Base-by-base conservation (phyloP, 495 filamentous ascomycete genomes). In the Cudoniella acicularis region DNA sequence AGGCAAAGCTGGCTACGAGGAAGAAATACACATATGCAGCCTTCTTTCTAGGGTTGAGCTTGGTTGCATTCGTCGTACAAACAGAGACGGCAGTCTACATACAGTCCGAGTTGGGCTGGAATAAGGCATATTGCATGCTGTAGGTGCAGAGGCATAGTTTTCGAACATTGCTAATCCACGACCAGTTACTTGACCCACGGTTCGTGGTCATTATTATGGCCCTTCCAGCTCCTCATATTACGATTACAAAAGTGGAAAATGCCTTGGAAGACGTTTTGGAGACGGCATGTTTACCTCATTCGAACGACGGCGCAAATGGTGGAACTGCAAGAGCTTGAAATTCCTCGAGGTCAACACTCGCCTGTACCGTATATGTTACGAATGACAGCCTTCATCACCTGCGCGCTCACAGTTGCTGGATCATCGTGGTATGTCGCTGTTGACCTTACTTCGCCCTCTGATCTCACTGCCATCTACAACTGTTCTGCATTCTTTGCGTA, bases 401-500 rank as follows among this genome's bases (percentile, higher is more conserved):
- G 77, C n/a, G 84, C 91, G 2, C 80, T 98, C 47, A 98, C 94
- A 2, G 74, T 97, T 48, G 94, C 92, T 0, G 94, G 93, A 0
- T 83, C 88, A n/a, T 92, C 87, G 49, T 98, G 94, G 94, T 98
- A 97, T 62, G 76, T 96, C 13, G 94, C 94, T 2, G 93, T 98
- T 41, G 88, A 89, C 69, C 76, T 96, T 80, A 98, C 94, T 0
- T 94, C 89, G 11, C 86, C 94, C 22, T 88, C 86, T 63, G 94
- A 98, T 67, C 75, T 98, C 54, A 98, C 94, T 0, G 94, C 94
- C 22, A 98, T 98, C 68, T 98, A 98, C 80, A 98, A 98, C 72
- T 98, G 94, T 79, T 96, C 90, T 50, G 92, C 94, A 49, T 98
- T 98, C 74, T 98, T 97, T 72, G 94, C 94, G 26, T 98, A 98